Evolutionary conservation across 768 basidiomycete species (phyloP).

Genomic region (Leccinum subtestaceum): DNA sequence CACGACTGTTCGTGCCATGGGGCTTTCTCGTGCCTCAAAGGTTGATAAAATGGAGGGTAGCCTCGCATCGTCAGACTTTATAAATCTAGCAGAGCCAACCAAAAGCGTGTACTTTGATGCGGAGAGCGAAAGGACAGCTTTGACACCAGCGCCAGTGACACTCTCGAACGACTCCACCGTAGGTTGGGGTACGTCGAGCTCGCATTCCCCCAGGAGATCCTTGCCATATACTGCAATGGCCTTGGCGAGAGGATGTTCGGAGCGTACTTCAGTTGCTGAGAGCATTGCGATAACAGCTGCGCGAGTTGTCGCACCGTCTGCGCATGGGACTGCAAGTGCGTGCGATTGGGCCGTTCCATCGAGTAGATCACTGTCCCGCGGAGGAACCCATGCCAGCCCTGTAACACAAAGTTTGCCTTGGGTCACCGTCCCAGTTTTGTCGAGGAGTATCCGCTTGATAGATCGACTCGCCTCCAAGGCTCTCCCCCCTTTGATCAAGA

Average conservation of each 20-base stretch:
- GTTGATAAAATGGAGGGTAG: slow-evolving; percentile 57
- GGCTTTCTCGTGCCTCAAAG: slow-evolving; percentile 72
- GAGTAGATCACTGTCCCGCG: slow-evolving; percentile 22
- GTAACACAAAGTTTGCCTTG: slow-evolving; percentile 88
- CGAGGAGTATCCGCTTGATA: slow-evolving; percentile 80
- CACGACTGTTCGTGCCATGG: slow-evolving; percentile 79
- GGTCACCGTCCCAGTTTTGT: slow-evolving; percentile 98
- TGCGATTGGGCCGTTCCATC: slow-evolving; percentile 12
- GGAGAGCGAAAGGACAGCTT: slow-evolving; percentile 57
- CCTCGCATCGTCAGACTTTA: slow-evolving; percentile 48
- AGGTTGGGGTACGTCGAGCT: slow-evolving; percentile 46
- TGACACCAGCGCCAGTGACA: slow-evolving; percentile 85
- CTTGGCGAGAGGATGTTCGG: too few species aligned
- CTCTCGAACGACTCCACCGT: slow-evolving; percentile 78
- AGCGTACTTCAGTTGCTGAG: too few species aligned
- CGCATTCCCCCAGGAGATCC: slow-evolving; percentile 47
- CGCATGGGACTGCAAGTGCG: slow-evolving; percentile 34
- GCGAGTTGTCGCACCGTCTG: slow-evolving; percentile 59
- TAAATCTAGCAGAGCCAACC: slow-evolving; percentile 76
- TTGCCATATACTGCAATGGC: slow-evolving; percentile 61
- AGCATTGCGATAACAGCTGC: too few species aligned
- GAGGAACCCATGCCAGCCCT: slow-evolving; percentile 70
- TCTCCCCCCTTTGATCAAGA: slow-evolving; percentile 95
- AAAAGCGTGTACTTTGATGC: slow-evolving; percentile 56
- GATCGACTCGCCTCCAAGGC: slow-evolving; percentile 88